Conservation (phyloP, 129 eudicot species). For the Flaveria linearis region DNA sequence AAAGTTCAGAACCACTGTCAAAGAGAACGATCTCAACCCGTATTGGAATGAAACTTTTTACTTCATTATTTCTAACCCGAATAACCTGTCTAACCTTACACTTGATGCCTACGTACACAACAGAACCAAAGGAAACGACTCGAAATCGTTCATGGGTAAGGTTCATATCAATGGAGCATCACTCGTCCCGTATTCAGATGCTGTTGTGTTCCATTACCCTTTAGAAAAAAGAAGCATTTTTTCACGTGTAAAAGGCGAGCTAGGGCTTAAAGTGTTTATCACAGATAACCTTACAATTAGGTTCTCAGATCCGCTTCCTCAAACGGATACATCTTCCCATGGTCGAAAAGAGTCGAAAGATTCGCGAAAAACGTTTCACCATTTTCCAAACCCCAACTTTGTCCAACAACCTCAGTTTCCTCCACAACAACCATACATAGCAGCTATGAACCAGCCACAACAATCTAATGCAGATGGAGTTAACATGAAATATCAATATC, state of each 20-base stretch:
- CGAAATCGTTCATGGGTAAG: conserved; percentile 73
- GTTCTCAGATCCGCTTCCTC: conserved; percentile 51
- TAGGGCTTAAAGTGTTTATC: conserved; percentile 70
- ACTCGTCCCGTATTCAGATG: conserved; percentile 76
- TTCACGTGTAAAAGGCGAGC: conserved; percentile 76
- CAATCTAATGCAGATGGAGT: conserved; percentile 39
- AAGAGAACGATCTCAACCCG: conserved; percentile 83
- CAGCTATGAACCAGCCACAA: conserved; percentile 32
- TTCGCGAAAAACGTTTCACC: conserved; percentile 47
- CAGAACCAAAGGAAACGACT: conserved; percentile 36
- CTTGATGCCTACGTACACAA: conserved; percentile 69
- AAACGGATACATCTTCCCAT: conserved; percentile 41
- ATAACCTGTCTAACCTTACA: conserved; percentile 49
- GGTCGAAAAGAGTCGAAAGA: conserved; percentile 38
- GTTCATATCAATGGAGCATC: conserved; percentile 68
- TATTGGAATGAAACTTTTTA: conserved; percentile 86
- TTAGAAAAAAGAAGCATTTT: conserved; percentile 65
- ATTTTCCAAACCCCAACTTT: conserved; percentile 52
- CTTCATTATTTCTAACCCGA: conserved; percentile 68
- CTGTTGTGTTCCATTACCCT: conserved; percentile 73
- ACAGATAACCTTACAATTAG: conserved; percentile 57
- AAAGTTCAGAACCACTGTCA: conserved; percentile 61
- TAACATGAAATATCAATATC: conserved; percentile 46
- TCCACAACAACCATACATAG: conserved; percentile 30
- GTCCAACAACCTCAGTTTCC: conserved; percentile 41